These are phyloP conservation scores for Colletotrichum tropicale DNA, from an alignment of 2,329 filamentous ascomycete genomes.

Conservation along the genomic window DNA sequence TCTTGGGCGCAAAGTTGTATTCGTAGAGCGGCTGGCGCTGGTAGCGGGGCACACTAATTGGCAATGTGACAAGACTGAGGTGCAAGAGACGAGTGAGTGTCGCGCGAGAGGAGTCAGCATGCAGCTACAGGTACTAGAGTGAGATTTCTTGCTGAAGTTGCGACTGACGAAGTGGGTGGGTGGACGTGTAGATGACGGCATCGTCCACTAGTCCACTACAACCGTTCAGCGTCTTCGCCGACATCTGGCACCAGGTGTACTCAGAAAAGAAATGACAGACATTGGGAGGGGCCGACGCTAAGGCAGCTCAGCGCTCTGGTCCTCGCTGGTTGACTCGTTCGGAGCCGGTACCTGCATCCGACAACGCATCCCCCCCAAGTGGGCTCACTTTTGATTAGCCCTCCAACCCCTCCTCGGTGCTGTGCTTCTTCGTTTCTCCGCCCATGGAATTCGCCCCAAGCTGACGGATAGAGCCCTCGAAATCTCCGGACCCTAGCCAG, in stretches of 20 bases:
- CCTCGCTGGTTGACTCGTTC: neutral
- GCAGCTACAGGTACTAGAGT: neutral
- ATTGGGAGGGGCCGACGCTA: neutral
- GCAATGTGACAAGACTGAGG: neutral
- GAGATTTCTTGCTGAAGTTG: neutral
- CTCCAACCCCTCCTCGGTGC: neutral
- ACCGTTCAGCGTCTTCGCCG: neutral
- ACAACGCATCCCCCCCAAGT: neutral
- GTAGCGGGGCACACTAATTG: neutral
- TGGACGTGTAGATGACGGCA: conserved; percentile 11
- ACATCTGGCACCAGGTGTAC: neutral
- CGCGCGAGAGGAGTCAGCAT: neutral
- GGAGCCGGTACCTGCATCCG: conserved; percentile 22
- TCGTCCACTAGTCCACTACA: neutral
- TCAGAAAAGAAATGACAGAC: neutral
- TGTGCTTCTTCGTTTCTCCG: neutral
- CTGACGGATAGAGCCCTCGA: neutral
- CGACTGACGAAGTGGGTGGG: neutral
- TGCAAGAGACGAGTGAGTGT: neutral
- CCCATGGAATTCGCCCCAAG: neutral
- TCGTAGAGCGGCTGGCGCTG: neutral
- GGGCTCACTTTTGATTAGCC: neutral
- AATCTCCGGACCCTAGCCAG: neutral
- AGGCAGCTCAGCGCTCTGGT: neutral
- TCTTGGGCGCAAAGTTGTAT: neutral